Conservation (phyloP, 2,329 filamentous ascomycete species). For the Penicillium sp. region DNA sequence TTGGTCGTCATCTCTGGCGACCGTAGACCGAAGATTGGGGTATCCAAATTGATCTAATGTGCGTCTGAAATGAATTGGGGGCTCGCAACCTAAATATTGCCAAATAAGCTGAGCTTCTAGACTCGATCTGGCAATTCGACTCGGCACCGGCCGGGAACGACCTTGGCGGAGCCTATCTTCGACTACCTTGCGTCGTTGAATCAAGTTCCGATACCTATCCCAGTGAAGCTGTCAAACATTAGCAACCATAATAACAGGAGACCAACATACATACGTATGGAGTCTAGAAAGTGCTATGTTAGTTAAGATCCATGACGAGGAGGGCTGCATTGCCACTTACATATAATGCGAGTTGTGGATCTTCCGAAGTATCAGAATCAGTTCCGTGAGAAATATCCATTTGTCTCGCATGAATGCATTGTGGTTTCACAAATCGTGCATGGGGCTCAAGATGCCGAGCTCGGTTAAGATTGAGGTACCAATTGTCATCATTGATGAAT, state of each 20-base stretch:
- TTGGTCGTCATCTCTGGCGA: constrained; percentile 67
- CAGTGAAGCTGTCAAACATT: constrained; percentile 58
- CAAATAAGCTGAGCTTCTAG: constrained; percentile 65
- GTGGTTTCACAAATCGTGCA: constrained; percentile 43
- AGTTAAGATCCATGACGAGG: not conserved
- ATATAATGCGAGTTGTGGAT: constrained; percentile 36
- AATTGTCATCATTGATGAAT: constrained; percentile 41
- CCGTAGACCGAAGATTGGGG: constrained; percentile 63
- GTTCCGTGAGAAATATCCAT: constrained; percentile 23
- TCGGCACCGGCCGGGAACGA: constrained; percentile 60
- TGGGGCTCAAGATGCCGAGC: constrained; percentile 46
- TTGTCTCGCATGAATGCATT: constrained; percentile 39
- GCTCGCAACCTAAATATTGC: constrained; percentile 65
- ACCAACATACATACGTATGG: constrained; percentile 31
- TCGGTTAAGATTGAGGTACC: constrained; percentile 41
- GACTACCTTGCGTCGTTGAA: constrained; percentile 61
- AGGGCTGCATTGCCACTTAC: constrained; percentile 21
- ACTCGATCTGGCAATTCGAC: constrained; percentile 57
- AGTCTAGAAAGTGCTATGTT: constrained; percentile 16
- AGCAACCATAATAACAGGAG: not conserved
- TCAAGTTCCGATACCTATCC: constrained; percentile 64
- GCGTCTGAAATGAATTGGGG: constrained; percentile 64
- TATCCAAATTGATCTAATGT: constrained; percentile 69
- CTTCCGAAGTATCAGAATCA: constrained; percentile 13
- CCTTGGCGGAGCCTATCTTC: constrained; percentile 58